Conservation (phyloP, 2,329 filamentous ascomycete species). For the Apiospora rasikravindrae region DNA sequence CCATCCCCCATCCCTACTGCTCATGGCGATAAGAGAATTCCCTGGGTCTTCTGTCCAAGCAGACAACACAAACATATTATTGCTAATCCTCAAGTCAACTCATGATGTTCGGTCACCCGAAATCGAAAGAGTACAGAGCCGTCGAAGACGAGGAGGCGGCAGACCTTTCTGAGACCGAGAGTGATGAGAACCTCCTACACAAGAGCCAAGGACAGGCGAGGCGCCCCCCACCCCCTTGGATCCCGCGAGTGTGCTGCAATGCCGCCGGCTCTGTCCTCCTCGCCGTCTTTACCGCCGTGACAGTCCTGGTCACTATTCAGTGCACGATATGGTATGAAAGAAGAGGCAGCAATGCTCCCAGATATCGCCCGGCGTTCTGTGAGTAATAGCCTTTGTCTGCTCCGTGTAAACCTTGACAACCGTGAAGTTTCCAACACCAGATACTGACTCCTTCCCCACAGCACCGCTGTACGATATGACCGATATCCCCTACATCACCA, state of each 20-base stretch:
- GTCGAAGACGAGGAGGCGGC: background rate
- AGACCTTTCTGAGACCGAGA: background rate
- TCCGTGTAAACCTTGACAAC: no score
- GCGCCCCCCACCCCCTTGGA: background rate
- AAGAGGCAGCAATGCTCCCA: background rate
- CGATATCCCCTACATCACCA: background rate
- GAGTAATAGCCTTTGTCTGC: background rate
- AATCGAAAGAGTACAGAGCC: background rate
- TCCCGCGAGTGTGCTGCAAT: background rate
- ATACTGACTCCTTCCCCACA: background rate
- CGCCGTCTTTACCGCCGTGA: background rate
- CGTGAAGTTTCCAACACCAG: no score
- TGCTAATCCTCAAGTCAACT: no score
- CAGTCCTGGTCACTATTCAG: background rate
- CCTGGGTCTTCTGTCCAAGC: no score
- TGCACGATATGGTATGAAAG: background rate
- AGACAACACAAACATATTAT: no score
- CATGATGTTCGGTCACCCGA: background rate
- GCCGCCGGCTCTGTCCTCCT: background rate
- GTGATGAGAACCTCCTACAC: background rate
- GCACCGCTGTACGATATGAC: background rate
- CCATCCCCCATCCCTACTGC: background rate
- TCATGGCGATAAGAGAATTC: no score
- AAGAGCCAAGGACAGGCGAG: background rate
- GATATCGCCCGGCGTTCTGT: background rate